Percentiles rank a stretch among this genome's conserved stretches.
Evolutionary conservation across 2,329 filamentous ascomycete genomes (phyloP).

Genomic region (Taxawa tesnikishii): DNA sequence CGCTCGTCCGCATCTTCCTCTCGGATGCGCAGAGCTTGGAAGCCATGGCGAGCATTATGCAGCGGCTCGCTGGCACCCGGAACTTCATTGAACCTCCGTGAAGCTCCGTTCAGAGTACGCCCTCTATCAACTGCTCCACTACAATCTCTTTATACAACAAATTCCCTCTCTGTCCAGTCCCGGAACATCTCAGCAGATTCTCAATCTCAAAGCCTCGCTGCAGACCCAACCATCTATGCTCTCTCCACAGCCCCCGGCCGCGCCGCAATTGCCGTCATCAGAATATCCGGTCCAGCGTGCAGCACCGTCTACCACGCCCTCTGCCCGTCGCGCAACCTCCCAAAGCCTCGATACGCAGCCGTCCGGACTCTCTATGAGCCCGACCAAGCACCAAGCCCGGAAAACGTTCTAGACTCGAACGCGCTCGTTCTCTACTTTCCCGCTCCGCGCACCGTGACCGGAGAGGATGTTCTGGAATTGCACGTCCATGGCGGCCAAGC

Average conservation of each 20-base stretch:
- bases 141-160: too few species aligned
- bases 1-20: too few species aligned
- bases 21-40: neutral
- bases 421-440: constrained; percentile 78
- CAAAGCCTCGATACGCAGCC: constrained; percentile 51
- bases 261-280: constrained; percentile 82
- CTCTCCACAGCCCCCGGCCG: constrained; percentile 75
- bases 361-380: constrained; percentile 65
- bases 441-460: constrained; percentile 69
- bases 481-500: constrained; percentile 91
- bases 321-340: constrained; percentile 42
- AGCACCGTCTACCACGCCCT: constrained; percentile 51
- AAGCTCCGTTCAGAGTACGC: too few species aligned
- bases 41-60: neutral
- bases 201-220: too few species aligned
- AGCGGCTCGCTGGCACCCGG: neutral
- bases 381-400: constrained; percentile 20
- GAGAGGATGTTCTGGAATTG: constrained; percentile 83
- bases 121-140: too few species aligned
- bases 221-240: constrained; percentile 71
- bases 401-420: constrained; percentile 55
- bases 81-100: neutral
- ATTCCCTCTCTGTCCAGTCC: too few species aligned
- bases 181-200: too few species aligned
- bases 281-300: constrained; percentile 72